Base-by-base conservation (phyloP, 306 rosid genomes). In the Comarum palustre region DNA sequence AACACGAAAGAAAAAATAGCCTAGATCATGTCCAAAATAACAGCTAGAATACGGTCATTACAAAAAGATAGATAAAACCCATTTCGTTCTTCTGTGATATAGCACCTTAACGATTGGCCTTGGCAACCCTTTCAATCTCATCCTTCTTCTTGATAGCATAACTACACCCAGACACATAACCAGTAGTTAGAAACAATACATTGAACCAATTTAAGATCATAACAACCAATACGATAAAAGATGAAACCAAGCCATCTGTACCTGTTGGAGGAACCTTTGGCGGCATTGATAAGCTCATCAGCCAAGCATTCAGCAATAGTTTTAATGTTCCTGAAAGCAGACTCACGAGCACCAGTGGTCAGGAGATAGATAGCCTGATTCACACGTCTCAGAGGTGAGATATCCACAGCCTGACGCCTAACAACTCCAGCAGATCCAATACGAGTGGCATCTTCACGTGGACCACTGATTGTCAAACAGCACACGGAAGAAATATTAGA, bases 351-450 rank as follows among this genome's bases (percentile, higher is more conserved):
- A 8, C 89, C 87, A 0, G 87, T 85, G 4, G 89, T 85, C 32
- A 85, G 77, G 71, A 85, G 86, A 52, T 85, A 85, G 64, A 80
- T 80, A 14, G 89, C 89, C 71, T 85, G 87, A 36, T 85, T 82
- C 47, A 85, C 87, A 27, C 83, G 84, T 14, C 87, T 79, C 68
- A 85, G 43, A 27, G 85, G 89, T 43, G 85, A 85, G 72, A 85
- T 85, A 75, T 85, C 87, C 68, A 82, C 89, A 3, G 87, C 89
- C 75, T 82, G 89, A 78, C 83, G 87, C 68, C 89, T 82, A 43
- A 82, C 87, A 68, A 85, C 89, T 51, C 89, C 87, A 13, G 89
- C 87, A 46, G 87, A 85, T 68, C 86, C 89, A 68, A 85, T 85
- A 19, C 86, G 82, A 22, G 86, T 85, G 7, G 89, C 89, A 77